Evolutionary conservation across 805 yeast species (phyloP), one percentile per base, ranked within the genome.

Genomic region (Pichia occidentalis): DNA sequence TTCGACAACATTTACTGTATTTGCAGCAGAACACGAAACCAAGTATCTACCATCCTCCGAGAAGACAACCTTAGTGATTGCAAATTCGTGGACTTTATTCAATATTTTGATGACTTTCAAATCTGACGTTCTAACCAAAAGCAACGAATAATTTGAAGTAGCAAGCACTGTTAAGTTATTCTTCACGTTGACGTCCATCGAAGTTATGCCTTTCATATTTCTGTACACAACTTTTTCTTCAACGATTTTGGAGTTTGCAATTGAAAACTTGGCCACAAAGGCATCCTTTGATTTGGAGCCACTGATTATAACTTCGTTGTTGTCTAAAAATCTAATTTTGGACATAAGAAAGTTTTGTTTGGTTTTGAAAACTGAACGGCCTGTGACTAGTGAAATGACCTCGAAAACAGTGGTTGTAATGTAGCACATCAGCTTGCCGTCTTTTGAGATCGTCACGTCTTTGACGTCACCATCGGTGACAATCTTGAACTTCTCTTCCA

Each of bases 11-110:
- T 71, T 75, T 21, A 86, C 71, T 1, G 85, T 70, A 44, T 81
- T 79, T 3, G 92, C 84, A 1, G 88, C 94, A 24, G 90, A 80
- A 0, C 77, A 80, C 17, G 85, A 72, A 3, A 85, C 90, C 34
- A 85, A 60, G 39, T 68, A 68, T 35, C 71, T 61, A 7, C 88
- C 86, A 53, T 75, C 68, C 11, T 83, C 80, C 4, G 86, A 78
- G 43, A 85, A 78, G 3, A 75, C 64, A 8, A 85, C 75, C 30
- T 73, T 70, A 0, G 96, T 86, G 36, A 86, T 77, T 19, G 94
- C 86, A 56, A 84, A 84, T 7, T 70, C 64, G 56, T 87, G 96
- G 38, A 83, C 77, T 43, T 80, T 73, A 29, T 70, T 70, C 39
- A 76, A 63, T 6, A 67, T 61, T 40, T 70, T 74, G 19, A 75